A percentile compares a stretch with the other conserved stretches of the same genome.
phyloP scores from a whole-genome alignment of 768 basidiomycete species.

The Dioszegia aurantiaca region DNA sequence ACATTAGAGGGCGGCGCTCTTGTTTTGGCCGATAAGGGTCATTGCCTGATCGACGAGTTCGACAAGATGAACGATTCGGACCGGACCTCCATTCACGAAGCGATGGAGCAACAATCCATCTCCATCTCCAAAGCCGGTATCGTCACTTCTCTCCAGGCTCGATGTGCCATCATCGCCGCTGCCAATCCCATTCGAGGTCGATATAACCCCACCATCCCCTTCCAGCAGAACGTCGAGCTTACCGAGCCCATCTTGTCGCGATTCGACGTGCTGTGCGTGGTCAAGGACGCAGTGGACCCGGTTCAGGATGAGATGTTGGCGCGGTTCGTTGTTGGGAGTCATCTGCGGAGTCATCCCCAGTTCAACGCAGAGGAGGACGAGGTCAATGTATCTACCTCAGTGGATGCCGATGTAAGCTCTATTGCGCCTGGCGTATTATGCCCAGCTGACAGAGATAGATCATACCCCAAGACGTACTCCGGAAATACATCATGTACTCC shows the following conservation, averaged over 20 bases:
- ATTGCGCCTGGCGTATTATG: not conserved
- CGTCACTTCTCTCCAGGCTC: slow-evolving; percentile 93
- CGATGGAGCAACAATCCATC: slow-evolving; percentile 99
- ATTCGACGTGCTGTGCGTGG: slow-evolving; percentile 96
- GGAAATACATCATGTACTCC: slow-evolving; percentile 99
- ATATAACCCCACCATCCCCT: slow-evolving; percentile 97
- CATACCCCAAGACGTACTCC: slow-evolving; percentile 91
- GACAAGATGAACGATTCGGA: slow-evolving; percentile 99
- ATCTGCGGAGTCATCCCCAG: slow-evolving; percentile 87
- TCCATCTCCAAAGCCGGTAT: slow-evolving; percentile 99
- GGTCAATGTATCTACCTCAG: slow-evolving; percentile 83
- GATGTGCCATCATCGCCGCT: slow-evolving; percentile 95
- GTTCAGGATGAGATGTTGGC: slow-evolving; percentile 95
- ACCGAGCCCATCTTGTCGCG: slow-evolving; percentile 97
- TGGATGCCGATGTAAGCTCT: slow-evolving; percentile 77
- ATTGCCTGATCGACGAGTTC: slow-evolving; percentile 97
- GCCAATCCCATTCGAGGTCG: slow-evolving; percentile 96
- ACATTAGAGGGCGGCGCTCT: slow-evolving; percentile 96
- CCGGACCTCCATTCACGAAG: slow-evolving; percentile 97
- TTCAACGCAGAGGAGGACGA: slow-evolving; percentile 78
- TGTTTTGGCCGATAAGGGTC: slow-evolving; percentile 97
- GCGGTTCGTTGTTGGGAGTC: slow-evolving; percentile 95
- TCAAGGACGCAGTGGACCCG: slow-evolving; percentile 95
- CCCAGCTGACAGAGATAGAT: slow-evolving; percentile 59
- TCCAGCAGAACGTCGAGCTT: slow-evolving; percentile 96